These are phyloP conservation scores for Vanrija sp. DNA, from an alignment of 1,284 basidiomycete species.

Conservation along the genomic window DNA sequence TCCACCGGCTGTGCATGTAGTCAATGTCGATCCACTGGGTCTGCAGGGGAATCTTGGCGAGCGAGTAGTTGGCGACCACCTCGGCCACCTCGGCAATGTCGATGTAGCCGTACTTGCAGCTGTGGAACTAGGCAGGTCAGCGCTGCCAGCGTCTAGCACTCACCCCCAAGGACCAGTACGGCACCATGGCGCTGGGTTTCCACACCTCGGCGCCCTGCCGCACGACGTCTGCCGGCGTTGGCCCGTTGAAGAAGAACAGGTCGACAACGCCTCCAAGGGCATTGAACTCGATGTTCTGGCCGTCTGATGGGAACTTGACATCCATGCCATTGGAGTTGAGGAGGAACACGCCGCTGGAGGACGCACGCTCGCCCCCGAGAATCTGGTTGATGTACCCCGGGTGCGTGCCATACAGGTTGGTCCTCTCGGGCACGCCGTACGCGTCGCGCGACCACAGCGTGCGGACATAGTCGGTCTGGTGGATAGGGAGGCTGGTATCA, in stretches of 20 bases:
- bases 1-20: slow-evolving; percentile 63
- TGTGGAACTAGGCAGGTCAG: slow-evolving; percentile 21
- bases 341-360: slow-evolving; percentile 49
- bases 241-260: slow-evolving; percentile 26
- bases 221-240: slow-evolving; percentile 14
- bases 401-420: slow-evolving; percentile 34
- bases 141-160: background rate
- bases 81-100: slow-evolving; percentile 33
- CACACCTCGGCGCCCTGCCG: slow-evolving; percentile 19
- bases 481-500: slow-evolving; percentile 60
- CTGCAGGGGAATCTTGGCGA: slow-evolving; percentile 22
- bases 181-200: slow-evolving; percentile 23
- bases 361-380: background rate
- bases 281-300: slow-evolving; percentile 25
- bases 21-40: slow-evolving; percentile 49
- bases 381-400: slow-evolving; percentile 25
- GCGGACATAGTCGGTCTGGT: slow-evolving; percentile 43
- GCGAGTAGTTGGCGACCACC: slow-evolving; percentile 31
- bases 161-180: slow-evolving; percentile 34
- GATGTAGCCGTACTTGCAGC: slow-evolving; percentile 33
- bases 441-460: slow-evolving; percentile 33
- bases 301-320: slow-evolving; percentile 21
- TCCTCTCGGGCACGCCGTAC: slow-evolving; percentile 13
- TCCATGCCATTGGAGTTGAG: slow-evolving; percentile 39
- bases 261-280: slow-evolving; percentile 32